Conservation (phyloP, 2,329 filamentous ascomycete genomes). For the Ramularia endophylla region DNA sequence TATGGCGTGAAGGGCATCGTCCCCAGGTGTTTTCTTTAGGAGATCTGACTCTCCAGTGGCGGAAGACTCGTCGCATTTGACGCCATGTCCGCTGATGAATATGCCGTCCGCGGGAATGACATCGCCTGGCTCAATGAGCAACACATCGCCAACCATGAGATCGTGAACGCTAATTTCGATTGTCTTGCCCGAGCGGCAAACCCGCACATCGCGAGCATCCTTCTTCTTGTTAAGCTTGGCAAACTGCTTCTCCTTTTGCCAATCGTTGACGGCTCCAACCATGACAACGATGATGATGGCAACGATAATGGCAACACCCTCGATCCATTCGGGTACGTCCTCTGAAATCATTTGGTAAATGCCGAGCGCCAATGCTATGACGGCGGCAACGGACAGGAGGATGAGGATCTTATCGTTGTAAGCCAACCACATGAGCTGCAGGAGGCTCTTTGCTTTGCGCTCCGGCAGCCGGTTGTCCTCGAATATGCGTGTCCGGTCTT, state of each 20-base stretch:
- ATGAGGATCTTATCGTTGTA: slow-evolving; percentile 79
- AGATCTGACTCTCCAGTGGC: slow-evolving; percentile 71
- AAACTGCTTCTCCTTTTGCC: slow-evolving; percentile 76
- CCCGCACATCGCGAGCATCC: slow-evolving; percentile 67
- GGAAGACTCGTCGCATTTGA: slow-evolving; percentile 68
- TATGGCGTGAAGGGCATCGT: slow-evolving; percentile 61
- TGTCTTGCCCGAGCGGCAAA: slow-evolving; percentile 67
- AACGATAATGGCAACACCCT: slow-evolving; percentile 72
- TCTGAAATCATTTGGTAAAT: slow-evolving; percentile 58
- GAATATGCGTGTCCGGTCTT: slow-evolving; percentile 64
- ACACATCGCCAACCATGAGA: slow-evolving; percentile 66
- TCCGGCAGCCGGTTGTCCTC: slow-evolving; percentile 64
- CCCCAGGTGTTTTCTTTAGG: slow-evolving; percentile 59
- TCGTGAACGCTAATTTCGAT: slow-evolving; percentile 65
- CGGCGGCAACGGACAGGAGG: slow-evolving; percentile 62
- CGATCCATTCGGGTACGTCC: slow-evolving; percentile 70
- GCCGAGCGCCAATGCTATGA: slow-evolving; percentile 68
- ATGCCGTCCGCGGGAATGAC: slow-evolving; percentile 68
- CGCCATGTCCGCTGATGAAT: slow-evolving; percentile 60
- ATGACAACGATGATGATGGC: slow-evolving; percentile 71
- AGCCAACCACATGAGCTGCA: slow-evolving; percentile 70
- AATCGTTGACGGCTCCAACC: slow-evolving; percentile 74
- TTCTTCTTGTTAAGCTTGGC: slow-evolving; percentile 76
- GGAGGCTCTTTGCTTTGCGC: slow-evolving; percentile 63
- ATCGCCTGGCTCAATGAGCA: slow-evolving; percentile 68